Evolutionary conservation across 352 stramenopile species (phyloP), one percentile per base, ranked within the genome.

Genomic region (Pythium guiyangense): DNA sequence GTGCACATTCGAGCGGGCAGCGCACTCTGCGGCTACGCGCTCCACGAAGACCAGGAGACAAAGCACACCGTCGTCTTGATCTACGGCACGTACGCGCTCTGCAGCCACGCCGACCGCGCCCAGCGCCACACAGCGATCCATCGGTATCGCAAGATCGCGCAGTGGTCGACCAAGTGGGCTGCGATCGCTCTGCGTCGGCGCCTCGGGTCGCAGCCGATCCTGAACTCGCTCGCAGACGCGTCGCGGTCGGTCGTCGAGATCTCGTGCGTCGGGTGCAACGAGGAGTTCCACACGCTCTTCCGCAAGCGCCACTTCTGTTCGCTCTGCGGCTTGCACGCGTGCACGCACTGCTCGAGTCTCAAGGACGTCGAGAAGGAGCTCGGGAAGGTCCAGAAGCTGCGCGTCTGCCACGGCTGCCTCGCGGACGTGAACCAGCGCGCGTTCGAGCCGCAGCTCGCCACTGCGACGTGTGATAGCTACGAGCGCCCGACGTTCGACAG

Each of bases 41-140:
- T 73, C 0, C 62, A 65, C n/a, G 62, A 73, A 45, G 58, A 68
- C 43, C 42, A 48, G 6, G 40, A 47, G 18, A 64, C 58, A 12
- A 52, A 61, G 25, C 49, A 62, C 46, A 70, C 62, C 2, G 31
- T 52, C 5, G 56, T 73, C 34, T 43, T 70, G 29, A 34, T 60
- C 26, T 59, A 70, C 49, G 58, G 62, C 1, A 37, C 57, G 18
- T 63, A 63, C 25, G 29, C 42, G 26, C 31, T 43, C 14, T 18
- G 45, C 14, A 37, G 39, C 11, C 48, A 26, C 2, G 49, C 39
- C 6, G 49, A 56, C 22, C 56, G 47, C 22, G 29, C 48, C 6
- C 39, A 56, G 22, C 57, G 57, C 25, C 40, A 63, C 34, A 39
- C 57, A 17, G 57, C 43, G 50, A 63, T 40, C 50, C 49, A 63